Evolutionary conservation across 75 land plant genomes (phyloP).

Genomic region (Cupressus sempervirens): DNA sequence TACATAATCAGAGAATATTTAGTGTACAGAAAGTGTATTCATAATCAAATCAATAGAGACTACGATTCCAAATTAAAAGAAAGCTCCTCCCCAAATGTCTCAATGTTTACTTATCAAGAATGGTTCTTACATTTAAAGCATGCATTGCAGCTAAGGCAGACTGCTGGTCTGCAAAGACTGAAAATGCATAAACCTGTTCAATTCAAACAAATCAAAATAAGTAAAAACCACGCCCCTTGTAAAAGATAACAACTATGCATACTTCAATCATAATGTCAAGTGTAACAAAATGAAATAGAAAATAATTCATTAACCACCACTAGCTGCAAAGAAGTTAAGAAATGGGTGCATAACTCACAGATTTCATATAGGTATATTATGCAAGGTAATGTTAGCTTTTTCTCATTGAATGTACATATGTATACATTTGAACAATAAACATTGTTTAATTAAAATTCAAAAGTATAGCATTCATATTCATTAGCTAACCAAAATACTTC

Average conservation of each 20-base stretch:
- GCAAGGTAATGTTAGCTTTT: not conserved
- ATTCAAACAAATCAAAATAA: constrained; percentile 7
- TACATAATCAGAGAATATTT: not conserved
- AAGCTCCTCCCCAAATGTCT: not conserved
- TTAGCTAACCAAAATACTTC: not conserved
- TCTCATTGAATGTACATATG: not conserved
- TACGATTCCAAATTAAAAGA: not conserved
- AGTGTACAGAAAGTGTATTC: not conserved
- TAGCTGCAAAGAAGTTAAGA: not conserved
- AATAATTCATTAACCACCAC: not conserved
- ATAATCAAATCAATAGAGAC: constrained; percentile 2
- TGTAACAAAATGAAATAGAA: not conserved
- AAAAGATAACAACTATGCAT: not conserved
- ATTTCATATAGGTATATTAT: not conserved
- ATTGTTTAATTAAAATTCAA: not conserved
- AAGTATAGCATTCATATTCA: not conserved
- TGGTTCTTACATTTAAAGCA: constrained; percentile 68
- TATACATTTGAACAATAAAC: not conserved
- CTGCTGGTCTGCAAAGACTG: constrained; percentile 71
- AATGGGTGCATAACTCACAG: not conserved
- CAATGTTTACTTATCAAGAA: not conserved
- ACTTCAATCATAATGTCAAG: not conserved
- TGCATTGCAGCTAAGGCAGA: constrained; percentile 79
- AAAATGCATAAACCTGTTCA: constrained; percentile 85
- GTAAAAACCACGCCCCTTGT: not conserved